Conservation (phyloP, 495 filamentous ascomycete species). For the Mytilinidion resinicola region DNA sequence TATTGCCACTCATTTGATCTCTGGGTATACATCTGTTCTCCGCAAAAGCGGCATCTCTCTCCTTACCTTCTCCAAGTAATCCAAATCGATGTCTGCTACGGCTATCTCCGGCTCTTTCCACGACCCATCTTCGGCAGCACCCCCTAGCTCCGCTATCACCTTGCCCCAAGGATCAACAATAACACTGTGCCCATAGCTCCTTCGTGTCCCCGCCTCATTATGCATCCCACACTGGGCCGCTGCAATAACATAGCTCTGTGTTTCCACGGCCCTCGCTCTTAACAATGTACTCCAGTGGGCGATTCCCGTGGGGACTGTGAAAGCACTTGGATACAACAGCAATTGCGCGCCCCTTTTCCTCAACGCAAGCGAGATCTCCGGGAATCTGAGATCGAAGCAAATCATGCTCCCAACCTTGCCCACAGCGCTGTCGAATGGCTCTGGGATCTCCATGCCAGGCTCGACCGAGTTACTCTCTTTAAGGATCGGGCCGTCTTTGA, state of each 20-base stretch:
- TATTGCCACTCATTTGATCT: constrained; percentile 20
- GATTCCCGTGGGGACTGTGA: constrained; percentile 77
- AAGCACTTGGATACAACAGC: constrained; percentile 83
- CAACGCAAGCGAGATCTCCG: constrained; percentile 65
- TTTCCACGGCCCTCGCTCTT: constrained; percentile 80
- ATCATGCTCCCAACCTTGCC: constrained; percentile 74
- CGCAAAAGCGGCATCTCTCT: constrained; percentile 41
- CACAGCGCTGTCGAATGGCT: constrained; percentile 65
- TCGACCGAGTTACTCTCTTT: constrained; percentile 62
- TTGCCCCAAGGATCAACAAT: constrained; percentile 85
- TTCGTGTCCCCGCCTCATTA: constrained; percentile 57
- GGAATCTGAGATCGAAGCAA: constrained; percentile 88
- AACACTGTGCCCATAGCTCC: constrained; percentile 84
- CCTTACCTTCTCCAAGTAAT: constrained; percentile 35
- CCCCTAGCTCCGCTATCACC: constrained; percentile 57
- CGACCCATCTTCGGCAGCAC: constrained; percentile 38
- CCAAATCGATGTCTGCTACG: constrained; percentile 39
- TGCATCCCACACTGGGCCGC: constrained; percentile 79
- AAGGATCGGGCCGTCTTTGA: constrained; percentile 54
- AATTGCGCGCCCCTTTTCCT: constrained; percentile 63
- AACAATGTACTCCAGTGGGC: constrained; percentile 82
- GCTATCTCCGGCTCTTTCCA: constrained; percentile 45
- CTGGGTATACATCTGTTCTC: constrained; percentile 54
- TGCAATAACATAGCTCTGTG: constrained; percentile 78
- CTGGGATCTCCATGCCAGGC: constrained; percentile 50